Evolutionary conservation across 2,329 filamentous ascomycete species (phyloP), one percentile per base, ranked within the genome.

Genomic region (Cladobotryum mycophilum): DNA sequence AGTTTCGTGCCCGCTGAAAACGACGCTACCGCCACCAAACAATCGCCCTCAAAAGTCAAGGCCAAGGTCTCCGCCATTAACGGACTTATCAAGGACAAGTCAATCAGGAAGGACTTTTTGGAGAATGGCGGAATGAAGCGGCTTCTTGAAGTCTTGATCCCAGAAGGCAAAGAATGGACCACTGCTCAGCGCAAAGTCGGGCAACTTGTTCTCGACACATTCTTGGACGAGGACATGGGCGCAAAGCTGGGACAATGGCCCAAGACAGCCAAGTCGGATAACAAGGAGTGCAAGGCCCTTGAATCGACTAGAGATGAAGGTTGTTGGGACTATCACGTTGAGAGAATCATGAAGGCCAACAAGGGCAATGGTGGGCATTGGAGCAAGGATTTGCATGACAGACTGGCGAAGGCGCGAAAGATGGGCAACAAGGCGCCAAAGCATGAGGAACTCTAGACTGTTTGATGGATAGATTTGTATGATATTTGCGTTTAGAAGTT

Each of bases 171-270:
- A 4, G 70, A 72, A 22, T 80, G 81, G 70, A 73, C 73, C 13
- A 61, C 67, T 1, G 74, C 78, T 5, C 73, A 78, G 60, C 73
- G 72, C 52, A 80, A 77, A 59, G 75, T 78, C 20, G 80, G 76
- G 2, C 72, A 81, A 53, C 70, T 86, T 50, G 73, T 85, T 25
- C 71, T 79, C 34, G 84, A 87, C 60, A 82, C 75, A 53, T 87
- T 86, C 60, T 68, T 87, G n/a, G 83, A 87, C 59, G 75, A 77
- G 54, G 74, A 78, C 51, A 82, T 84, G 74, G 81, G 82, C 38
- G 82, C 82, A 2, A 68, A 70, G 20, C 55, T 76, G 15, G 79
- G 80, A 0, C 67, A 79, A 54, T 85, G 80, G 80, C 81, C 81
- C 0, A 69, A 56, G 18, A 58, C 56, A 17, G 55, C 60, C 4